Percentiles rank a stretch among this genome's conserved stretches.
phyloP scores from a whole-genome alignment of 805 yeast species.

The Candida broadrunensis region DNA sequence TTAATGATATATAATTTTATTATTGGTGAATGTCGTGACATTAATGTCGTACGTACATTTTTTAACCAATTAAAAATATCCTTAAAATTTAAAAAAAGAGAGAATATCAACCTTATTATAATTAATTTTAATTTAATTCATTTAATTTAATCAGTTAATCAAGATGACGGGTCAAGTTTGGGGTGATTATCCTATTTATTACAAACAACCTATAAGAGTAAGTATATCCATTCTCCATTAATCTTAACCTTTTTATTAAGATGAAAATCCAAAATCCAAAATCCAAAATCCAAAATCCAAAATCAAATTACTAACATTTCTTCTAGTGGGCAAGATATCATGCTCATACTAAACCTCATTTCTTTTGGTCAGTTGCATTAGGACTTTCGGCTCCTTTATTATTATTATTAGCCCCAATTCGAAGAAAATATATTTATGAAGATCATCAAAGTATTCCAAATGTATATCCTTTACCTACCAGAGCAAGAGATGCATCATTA shows the following conservation, averaged over 20 bases:
- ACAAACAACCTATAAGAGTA: slow-evolving; percentile 62
- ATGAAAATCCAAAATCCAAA: too few species aligned
- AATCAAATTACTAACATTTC: not conserved
- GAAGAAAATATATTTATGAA: slow-evolving; percentile 63
- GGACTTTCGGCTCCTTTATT: slow-evolving; percentile 69
- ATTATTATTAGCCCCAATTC: slow-evolving; percentile 59
- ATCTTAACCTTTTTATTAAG: too few species aligned
- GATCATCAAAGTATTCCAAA: slow-evolving; percentile 67
- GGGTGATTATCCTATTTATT: slow-evolving; percentile 56
- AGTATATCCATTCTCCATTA: too few species aligned
- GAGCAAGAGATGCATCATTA: slow-evolving; percentile 48
- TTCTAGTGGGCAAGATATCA: slow-evolving; percentile 70
- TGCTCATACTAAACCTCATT: slow-evolving; percentile 74
- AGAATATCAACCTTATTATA: too few species aligned
- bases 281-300: too few species aligned
- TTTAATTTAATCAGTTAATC: too few species aligned
- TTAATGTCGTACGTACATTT: too few species aligned
- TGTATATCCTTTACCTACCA: slow-evolving; percentile 55
- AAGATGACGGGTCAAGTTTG: slow-evolving; percentile 43
- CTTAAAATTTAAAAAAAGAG: too few species aligned
- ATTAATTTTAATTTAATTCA: too few species aligned
- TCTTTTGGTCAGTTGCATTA: slow-evolving; percentile 60
- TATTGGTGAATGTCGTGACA: too few species aligned
- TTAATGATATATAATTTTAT: too few species aligned
- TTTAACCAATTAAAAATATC: too few species aligned